Conservation (phyloP, 1,284 basidiomycete genomes). For the Cutaneotrichosporon arboriforme region DNA sequence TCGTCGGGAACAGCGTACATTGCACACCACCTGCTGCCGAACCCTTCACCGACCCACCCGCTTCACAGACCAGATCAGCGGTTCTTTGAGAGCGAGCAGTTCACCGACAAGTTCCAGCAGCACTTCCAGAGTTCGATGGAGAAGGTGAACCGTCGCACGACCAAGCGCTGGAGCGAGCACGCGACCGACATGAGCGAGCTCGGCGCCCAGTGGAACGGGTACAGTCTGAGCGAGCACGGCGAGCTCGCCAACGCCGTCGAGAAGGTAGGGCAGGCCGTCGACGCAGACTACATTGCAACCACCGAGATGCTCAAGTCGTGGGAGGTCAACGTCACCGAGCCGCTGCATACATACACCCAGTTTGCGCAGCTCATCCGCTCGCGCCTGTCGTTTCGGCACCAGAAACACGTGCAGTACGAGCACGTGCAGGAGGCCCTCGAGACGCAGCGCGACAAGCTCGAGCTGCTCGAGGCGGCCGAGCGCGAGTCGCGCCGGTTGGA, state of each 20-base stretch:
- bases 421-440: slow-evolving; percentile 90
- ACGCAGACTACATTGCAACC: slow-evolving; percentile 88
- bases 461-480: slow-evolving; percentile 88
- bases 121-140: slow-evolving; percentile 91
- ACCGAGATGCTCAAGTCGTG: slow-evolving; percentile 80
- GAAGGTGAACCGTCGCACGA: slow-evolving; percentile 82
- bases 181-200: slow-evolving; percentile 90
- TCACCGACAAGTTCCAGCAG: slow-evolving; percentile 91
- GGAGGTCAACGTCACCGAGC: slow-evolving; percentile 90
- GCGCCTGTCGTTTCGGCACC: slow-evolving; percentile 87
- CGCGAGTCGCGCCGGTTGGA: slow-evolving; percentile 83
- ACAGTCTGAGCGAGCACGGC: slow-evolving; percentile 64
- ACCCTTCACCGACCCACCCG: slow-evolving; percentile 78
- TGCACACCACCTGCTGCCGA: slow-evolving; percentile 60
- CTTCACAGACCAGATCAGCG: slow-evolving; percentile 83
- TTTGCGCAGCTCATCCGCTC: slow-evolving; percentile 93
- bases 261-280: slow-evolving; percentile 78
- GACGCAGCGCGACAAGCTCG: slow-evolving; percentile 76
- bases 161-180: slow-evolving; percentile 91
- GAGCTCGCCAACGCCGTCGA: slow-evolving; percentile 42
- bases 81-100: slow-evolving; percentile 91
- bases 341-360: slow-evolving; percentile 90
- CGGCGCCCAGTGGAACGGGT: slow-evolving; percentile 91
- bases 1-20: slow-evolving; percentile 40
- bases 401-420: slow-evolving; percentile 97